Conservation (phyloP, 2,329 filamentous ascomycete genomes). For the Alternaria sp. region DNA sequence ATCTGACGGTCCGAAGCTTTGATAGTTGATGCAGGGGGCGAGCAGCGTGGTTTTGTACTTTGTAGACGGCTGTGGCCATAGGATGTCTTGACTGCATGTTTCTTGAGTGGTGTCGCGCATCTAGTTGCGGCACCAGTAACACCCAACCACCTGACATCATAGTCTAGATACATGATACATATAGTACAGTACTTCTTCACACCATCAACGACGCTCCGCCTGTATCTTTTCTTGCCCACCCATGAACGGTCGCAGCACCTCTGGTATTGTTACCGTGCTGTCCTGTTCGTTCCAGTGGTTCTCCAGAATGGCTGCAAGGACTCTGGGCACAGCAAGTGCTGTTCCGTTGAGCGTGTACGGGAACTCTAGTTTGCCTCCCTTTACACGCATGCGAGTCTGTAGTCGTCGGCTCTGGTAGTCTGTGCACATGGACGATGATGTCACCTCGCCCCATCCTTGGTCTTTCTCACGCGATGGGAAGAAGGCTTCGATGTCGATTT, state of each 20-base stretch:
- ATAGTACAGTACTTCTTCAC: slow-evolving; percentile 8
- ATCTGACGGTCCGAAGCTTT: slow-evolving; percentile 12
- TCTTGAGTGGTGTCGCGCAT: background rate
- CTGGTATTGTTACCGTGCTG: slow-evolving; percentile 74
- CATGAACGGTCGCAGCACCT: slow-evolving; percentile 85
- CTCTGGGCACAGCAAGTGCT: slow-evolving; percentile 86
- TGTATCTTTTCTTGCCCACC: slow-evolving; percentile 54
- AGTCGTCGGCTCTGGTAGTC: slow-evolving; percentile 91
- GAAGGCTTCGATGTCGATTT: slow-evolving; percentile 91
- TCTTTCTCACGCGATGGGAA: slow-evolving; percentile 80
- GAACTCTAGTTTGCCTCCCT: slow-evolving; percentile 66
- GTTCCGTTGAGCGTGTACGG: slow-evolving; percentile 95
- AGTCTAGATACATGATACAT: background rate
- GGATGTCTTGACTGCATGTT: background rate
- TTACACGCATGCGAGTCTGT: slow-evolving; percentile 71
- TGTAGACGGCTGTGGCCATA: background rate
- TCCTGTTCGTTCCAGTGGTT: slow-evolving; percentile 81
- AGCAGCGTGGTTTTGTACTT: slow-evolving; percentile 9
- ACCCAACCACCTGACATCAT: slow-evolving; percentile 1
- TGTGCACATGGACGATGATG: slow-evolving; percentile 86
- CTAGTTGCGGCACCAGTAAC: background rate
- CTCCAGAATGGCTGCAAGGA: slow-evolving; percentile 88
- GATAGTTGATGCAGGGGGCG: slow-evolving; percentile 11
- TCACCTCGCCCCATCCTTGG: slow-evolving; percentile 90
- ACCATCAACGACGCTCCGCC: slow-evolving; percentile 21